Evolutionary conservation across 768 basidiomycete genomes (phyloP).

Genomic region (Lactarius sp.): DNA sequence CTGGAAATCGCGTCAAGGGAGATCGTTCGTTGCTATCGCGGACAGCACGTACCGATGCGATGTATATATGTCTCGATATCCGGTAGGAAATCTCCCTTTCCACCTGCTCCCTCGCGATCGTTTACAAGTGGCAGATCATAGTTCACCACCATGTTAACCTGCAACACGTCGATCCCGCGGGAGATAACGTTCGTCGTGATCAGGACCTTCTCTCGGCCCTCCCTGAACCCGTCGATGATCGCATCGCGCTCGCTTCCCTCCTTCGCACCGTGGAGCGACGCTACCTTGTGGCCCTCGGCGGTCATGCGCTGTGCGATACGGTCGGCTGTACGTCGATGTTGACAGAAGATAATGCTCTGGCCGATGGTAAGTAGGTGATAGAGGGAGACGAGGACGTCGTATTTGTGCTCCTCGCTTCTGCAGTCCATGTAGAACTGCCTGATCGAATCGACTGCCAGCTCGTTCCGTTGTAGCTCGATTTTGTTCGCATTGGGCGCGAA

Average conservation of each 20-base stretch:
- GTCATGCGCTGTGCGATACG: slow-evolving; percentile 87
- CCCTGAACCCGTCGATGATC: slow-evolving; percentile 92
- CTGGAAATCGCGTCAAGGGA: slow-evolving; percentile 37
- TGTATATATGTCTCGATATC: slow-evolving; percentile 98
- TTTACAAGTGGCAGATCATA: slow-evolving; percentile 90
- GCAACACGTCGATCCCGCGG: slow-evolving; percentile 95
- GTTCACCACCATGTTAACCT: slow-evolving; percentile 99
- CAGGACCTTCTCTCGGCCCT: slow-evolving; percentile 93
- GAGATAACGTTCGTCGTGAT: slow-evolving; percentile 99
- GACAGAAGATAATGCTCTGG: slow-evolving; percentile 98
- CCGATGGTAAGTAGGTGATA: slow-evolving; percentile 92
- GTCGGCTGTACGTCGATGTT: slow-evolving; percentile 92
- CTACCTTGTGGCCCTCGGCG: slow-evolving; percentile 91
- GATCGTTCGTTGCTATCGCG: background rate
- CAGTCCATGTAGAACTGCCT: slow-evolving; percentile 99
- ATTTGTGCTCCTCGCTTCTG: slow-evolving; percentile 86
- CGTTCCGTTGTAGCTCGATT: slow-evolving; percentile 91
- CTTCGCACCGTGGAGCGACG: slow-evolving; percentile 93
- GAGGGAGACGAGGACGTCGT: slow-evolving; percentile 86
- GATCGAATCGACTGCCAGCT: slow-evolving; percentile 90
- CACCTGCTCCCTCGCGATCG: slow-evolving; percentile 48
- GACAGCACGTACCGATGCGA: slow-evolving; percentile 70
- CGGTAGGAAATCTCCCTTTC: slow-evolving; percentile 52
- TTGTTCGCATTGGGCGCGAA: slow-evolving; percentile 95
- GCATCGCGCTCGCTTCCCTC: slow-evolving; percentile 84